A percentile compares a stretch with the other conserved stretches of the same genome.
Evolutionary conservation across 1,284 basidiomycete genomes (phyloP).

Genomic region (Ganoderma meredithae): DNA sequence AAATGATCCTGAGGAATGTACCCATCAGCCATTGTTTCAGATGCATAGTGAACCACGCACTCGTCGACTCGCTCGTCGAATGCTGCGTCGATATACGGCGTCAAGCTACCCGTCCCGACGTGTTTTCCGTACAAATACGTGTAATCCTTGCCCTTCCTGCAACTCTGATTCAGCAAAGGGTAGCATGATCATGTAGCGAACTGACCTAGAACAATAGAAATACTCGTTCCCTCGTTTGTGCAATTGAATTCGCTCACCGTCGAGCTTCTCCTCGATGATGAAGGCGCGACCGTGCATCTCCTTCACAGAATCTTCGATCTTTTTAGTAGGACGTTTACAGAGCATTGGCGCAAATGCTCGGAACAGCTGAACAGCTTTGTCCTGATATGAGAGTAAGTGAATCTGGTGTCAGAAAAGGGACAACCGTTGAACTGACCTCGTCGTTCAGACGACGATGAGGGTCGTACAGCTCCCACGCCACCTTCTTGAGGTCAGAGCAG

Average conservation of each 20-base stretch:
- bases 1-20: constrained; percentile 69
- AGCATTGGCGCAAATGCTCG: constrained; percentile 92
- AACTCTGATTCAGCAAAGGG: background rate
- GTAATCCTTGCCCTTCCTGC: constrained; percentile 92
- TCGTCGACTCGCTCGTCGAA: constrained; percentile 82
- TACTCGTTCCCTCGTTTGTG: constrained; percentile 91
- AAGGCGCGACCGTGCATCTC: constrained; percentile 80
- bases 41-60: constrained; percentile 53
- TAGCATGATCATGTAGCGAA: background rate
- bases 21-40: constrained; percentile 11
- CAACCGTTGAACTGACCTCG: constrained; percentile 49
- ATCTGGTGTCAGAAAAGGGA: background rate
- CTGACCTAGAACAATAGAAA: constrained; percentile 88
- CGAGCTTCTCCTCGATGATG: constrained; percentile 94
- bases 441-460: constrained; percentile 66
- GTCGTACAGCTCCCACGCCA: constrained; percentile 84
- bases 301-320: constrained; percentile 83
- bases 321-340: constrained; percentile 84
- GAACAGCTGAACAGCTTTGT: constrained; percentile 84
- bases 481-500: constrained; percentile 92
- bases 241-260: constrained; percentile 94
- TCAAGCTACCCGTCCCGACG: constrained; percentile 82
- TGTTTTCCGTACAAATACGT: constrained; percentile 91
- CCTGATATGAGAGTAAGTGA: constrained; percentile 50
- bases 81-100: constrained; percentile 79